Evolutionary conservation across 2,329 filamentous ascomycete species (phyloP).

Genomic region (Fusarium chlamydosporum): DNA sequence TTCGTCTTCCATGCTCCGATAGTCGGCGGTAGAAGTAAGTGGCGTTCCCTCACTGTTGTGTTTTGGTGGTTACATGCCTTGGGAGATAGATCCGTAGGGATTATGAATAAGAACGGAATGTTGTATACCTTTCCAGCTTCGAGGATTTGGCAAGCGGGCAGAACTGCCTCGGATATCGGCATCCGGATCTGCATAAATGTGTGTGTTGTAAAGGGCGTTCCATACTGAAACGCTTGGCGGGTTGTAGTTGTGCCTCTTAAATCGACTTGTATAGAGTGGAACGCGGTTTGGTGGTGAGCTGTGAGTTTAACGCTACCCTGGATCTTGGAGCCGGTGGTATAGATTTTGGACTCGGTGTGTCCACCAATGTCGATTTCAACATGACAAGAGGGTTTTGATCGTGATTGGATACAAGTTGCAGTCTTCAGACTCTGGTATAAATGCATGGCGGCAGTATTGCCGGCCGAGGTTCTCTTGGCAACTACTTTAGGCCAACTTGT

Average conservation of each 20-base stretch:
- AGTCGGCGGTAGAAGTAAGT: not conserved
- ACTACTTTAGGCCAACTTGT: too few relatives aligned
- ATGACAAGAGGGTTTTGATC: not conserved
- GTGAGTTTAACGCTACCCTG: not conserved
- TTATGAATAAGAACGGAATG: conserved; percentile 2
- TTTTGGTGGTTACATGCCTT: conserved; percentile 2
- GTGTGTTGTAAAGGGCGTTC: not conserved
- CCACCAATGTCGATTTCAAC: not conserved
- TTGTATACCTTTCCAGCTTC: not conserved
- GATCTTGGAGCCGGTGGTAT: not conserved
- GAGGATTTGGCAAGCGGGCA: not conserved
- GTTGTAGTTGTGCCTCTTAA: conserved; percentile 11
- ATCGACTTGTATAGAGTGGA: conserved; percentile 1
- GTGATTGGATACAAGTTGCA: not conserved
- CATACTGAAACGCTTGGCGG: conserved; percentile 12
- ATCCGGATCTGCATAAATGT: conserved; percentile 1
- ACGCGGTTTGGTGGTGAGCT: not conserved
- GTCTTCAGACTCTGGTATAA: not conserved
- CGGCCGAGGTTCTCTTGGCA: too few relatives aligned
- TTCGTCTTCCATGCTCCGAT: not conserved
- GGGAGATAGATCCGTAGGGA: not conserved
- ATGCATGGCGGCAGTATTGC: not conserved
- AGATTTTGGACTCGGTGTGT: conserved; percentile 5
- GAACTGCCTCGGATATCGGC: not conserved
- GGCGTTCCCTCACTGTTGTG: not conserved